phyloP scores from a whole-genome alignment of 2,329 filamentous ascomycete genomes.

The Penicillium sp. region DNA sequence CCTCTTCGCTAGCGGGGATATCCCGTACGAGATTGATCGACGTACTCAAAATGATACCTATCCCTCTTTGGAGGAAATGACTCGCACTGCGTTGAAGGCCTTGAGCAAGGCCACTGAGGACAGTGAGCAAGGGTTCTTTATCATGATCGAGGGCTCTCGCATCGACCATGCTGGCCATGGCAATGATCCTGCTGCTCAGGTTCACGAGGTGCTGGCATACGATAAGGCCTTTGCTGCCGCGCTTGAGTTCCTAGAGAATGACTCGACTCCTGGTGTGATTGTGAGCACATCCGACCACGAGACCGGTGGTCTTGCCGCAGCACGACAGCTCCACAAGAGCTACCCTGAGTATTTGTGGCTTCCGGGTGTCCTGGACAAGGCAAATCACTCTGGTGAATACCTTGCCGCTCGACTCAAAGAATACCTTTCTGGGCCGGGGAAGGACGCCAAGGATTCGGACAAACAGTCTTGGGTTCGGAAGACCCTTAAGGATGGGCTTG shows the following conservation, averaged over 20 bases:
- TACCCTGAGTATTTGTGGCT: conserved; percentile 70
- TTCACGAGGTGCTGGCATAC: conserved; percentile 91
- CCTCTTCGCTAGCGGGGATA: conserved; percentile 75
- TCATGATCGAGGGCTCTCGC: conserved; percentile 96
- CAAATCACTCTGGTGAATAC: conserved; percentile 70
- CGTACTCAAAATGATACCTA: conserved; percentile 74
- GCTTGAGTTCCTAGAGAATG: conserved; percentile 76
- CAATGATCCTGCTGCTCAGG: conserved; percentile 80
- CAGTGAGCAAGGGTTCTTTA: conserved; percentile 90
- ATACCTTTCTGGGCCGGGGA: conserved; percentile 51
- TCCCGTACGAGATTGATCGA: conserved; percentile 93
- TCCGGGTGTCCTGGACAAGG: conserved; percentile 75
- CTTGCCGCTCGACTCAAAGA: conserved; percentile 61
- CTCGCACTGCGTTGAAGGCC: conserved; percentile 72
- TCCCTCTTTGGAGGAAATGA: conserved; percentile 89
- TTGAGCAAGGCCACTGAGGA: conserved; percentile 77
- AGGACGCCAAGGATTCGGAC: conserved; percentile 46
- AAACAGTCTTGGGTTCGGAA: conserved; percentile 62
- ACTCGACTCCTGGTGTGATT: conserved; percentile 69
- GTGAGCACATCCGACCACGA: conserved; percentile 95
- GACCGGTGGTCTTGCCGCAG: conserved; percentile 82
- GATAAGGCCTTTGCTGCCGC: conserved; percentile 82
- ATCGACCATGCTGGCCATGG: conserved; percentile 93
- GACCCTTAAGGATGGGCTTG: conserved; percentile 65
- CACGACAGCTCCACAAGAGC: conserved; percentile 61